A percentile compares a stretch with the other conserved stretches of the same genome.
phyloP scores from a whole-genome alignment of 352 stramenopile genomes.

The Phytopythium sindhum region DNA sequence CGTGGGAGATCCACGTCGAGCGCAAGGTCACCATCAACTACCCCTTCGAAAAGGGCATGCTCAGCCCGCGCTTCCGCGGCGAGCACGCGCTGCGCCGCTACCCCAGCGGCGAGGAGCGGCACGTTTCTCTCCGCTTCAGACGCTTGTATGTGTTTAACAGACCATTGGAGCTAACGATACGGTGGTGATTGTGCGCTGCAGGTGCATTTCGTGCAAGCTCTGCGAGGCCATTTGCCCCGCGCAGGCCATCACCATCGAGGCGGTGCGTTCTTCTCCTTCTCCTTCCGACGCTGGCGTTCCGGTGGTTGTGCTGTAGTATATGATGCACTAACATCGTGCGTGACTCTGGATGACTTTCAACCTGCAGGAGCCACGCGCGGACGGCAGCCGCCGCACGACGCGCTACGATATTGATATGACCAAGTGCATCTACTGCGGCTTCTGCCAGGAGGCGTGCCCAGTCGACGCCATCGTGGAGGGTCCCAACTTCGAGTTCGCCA shows the following conservation, averaged over 20 bases:
- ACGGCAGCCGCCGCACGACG: conserved; percentile 98
- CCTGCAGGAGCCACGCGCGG: conserved; percentile 91
- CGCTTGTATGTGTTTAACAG: background rate
- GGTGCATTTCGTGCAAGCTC: conserved; percentile 99
- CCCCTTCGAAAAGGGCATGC: conserved; percentile 96
- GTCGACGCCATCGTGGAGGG: conserved; percentile 99
- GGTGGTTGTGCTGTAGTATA: background rate
- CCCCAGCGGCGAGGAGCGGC: conserved; percentile 98
- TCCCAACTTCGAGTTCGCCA: conserved; percentile 99
- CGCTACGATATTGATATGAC: conserved; percentile 99
- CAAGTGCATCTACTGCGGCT: conserved; percentile 99
- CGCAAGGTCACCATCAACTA: conserved; percentile 99
- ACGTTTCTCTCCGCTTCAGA: conserved; percentile 7
- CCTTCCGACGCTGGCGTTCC: background rate
- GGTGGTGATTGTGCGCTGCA: conserved; percentile 14
- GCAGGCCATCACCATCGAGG: conserved; percentile 99
- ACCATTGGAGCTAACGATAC: background rate
- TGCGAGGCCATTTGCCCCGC: conserved; percentile 99
- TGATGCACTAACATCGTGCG: background rate
- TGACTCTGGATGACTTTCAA: background rate
- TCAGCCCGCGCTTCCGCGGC: conserved; percentile 97
- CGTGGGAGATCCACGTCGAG: conserved; percentile 80
- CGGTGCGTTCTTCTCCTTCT: conserved; percentile 34
- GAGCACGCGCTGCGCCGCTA: conserved; percentile 98
- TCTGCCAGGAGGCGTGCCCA: conserved; percentile 95